phyloP scores from a whole-genome alignment of 2,329 filamentous ascomycete species.

The Scytalidium lignicola region DNA sequence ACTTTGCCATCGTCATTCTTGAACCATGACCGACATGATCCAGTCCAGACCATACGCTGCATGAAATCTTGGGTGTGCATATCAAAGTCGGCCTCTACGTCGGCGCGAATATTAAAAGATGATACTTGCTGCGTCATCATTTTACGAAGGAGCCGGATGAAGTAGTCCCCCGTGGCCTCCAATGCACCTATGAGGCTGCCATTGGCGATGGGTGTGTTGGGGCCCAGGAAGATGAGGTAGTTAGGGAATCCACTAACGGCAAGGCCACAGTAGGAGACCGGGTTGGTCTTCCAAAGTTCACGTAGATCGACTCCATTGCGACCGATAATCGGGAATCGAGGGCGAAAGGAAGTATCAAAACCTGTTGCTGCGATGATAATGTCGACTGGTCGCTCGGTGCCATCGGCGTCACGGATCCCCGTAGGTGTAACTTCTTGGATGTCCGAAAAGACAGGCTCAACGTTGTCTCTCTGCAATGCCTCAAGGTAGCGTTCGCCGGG shows the following conservation, averaged over 20 bases:
- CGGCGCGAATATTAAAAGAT: slow-evolving; percentile 6
- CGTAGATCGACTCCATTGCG: slow-evolving; percentile 3
- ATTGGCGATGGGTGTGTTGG: slow-evolving; percentile 7
- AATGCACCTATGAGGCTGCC: slow-evolving; percentile 1
- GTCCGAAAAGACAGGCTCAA: slow-evolving; percentile 23
- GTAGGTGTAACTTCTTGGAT: slow-evolving; percentile 22
- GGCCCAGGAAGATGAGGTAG: slow-evolving; percentile 5
- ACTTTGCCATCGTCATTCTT: slow-evolving; percentile 27
- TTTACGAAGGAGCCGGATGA: neutral
- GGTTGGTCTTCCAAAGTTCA: slow-evolving; percentile 7
- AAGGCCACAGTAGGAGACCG: slow-evolving; percentile 8
- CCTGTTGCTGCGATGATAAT: slow-evolving; percentile 27
- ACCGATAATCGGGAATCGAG: slow-evolving; percentile 13
- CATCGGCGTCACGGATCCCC: slow-evolving; percentile 24
- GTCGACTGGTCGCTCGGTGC: slow-evolving; percentile 17
- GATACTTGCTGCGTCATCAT: neutral
- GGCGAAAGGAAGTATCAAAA: slow-evolving; percentile 19
- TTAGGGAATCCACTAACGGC: slow-evolving; percentile 5
- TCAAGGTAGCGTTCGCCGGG: slow-evolving; percentile 32
- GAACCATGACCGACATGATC: slow-evolving; percentile 40
- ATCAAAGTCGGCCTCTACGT: slow-evolving; percentile 46
- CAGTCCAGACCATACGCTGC: slow-evolving; percentile 39
- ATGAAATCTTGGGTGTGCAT: slow-evolving; percentile 40
- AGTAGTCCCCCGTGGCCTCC: slow-evolving; percentile 1
- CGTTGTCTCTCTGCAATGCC: slow-evolving; percentile 24